Evolutionary conservation across 1,284 basidiomycete genomes (phyloP), one percentile per base, ranked within the genome.

Genomic region (Ganoderma lingzhi): DNA sequence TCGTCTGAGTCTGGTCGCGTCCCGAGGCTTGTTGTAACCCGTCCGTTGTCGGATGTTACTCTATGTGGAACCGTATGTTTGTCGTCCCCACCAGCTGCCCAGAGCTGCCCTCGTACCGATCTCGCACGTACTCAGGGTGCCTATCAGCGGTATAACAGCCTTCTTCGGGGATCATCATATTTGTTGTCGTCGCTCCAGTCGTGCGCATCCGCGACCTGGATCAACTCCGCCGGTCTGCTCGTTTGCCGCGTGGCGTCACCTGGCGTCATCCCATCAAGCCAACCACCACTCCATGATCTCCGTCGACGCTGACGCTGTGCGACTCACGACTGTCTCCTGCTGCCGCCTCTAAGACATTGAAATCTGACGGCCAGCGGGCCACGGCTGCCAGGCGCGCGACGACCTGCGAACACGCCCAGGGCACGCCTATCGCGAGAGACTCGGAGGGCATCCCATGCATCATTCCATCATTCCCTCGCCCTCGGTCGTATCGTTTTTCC

Each of bases 181-280:
- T 41, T 61, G 59, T 61, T 42, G 56, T 55, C 37, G 58, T 59
- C 48, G 23, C 48, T 53, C 48, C 23, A 53, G 48, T 30, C 48
- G 30, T 30, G 53, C 53, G 53, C 53, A 56, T 56, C 53, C 53
- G 56, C 66, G 55, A 45, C 65, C 30, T 44, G 56, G 30, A 68
- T 68, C 63, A 61, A 55, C 48, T 53, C 48, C 48, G 48, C 48
- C 23, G 10, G 48, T 53, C 48, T 53, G 12, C 48, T 14, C 28
- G 48, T 17, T n/a, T 30, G 63, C 48, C 63, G 58, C 41, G 35
- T 35, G 42, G 28, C n/a, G 53, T 30, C 28, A 30, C 53, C 14
- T 55, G 62, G 55, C 59, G 68, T 62, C 71, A 68, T 66, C 62
- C 63, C 64, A 69, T 53, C 64, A 65, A 65, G 19, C 53, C 44